Base-by-base conservation (phyloP, 352 stramenopile genomes). In the Phytophthora nicotianae region DNA sequence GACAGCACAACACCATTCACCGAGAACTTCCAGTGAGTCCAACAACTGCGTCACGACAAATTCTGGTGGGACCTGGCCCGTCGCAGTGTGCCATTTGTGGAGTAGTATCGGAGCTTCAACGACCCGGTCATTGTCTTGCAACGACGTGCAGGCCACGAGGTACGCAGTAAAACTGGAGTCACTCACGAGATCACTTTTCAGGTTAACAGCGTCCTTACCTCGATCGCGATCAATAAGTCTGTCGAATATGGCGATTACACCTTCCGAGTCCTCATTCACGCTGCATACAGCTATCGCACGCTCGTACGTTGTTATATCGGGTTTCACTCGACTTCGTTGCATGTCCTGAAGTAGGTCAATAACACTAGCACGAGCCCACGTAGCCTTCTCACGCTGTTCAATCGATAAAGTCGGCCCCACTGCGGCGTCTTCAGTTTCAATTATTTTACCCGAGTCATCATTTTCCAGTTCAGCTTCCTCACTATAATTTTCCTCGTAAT, bases 1-100 rank as follows among this genome's bases (percentile, higher is more conserved):
- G 11, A 91, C 54, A 24, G 80, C 74, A 20, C 68, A 62, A 2
- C 64, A 70, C 83, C 80, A 91, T 42, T 81, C 59, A 0, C 66
- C 78, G 13, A 88, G 38, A 13, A 40, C 50, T 10, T 89, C 73
- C 23, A 86, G 72, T 5, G 68, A 79, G 10, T 77, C 55, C 41
- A 93, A 54, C 14, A 93, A 60, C 20, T 82, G 57, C 8, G 70
- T 56, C 8, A 90, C 35, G 1, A 79, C 66, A 20, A 63, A 62
- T 20, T 62, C 49, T 16, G 72, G 70, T n/a, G 65, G 65, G 26
- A 55, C 16, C 50, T 67, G 51, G 1, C 57, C 51, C 17, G 65
- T 75, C 42, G 45, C 49, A 10, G 47, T 51, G 29, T 83, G 70
- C 70, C 70, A 84, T 24, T 81, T 56, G n/a, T 66, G 52, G 20